Base-by-base conservation (phyloP, 257 asterid species). In the Sherardia arvensis region DNA sequence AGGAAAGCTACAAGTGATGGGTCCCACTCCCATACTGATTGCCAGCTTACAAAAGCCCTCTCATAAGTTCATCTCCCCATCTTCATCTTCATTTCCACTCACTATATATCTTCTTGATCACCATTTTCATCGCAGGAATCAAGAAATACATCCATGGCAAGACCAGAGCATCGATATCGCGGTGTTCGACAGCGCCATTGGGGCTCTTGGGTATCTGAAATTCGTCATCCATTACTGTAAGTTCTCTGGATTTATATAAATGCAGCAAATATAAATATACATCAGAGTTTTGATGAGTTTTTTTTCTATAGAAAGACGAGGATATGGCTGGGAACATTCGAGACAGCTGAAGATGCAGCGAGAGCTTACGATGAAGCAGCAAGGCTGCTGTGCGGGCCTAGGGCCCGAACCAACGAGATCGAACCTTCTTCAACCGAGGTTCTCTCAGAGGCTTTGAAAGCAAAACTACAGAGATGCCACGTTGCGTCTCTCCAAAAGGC, bases 181-280 rank as follows among this genome's bases (percentile, higher is more conserved):
- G 96, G 96, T 12, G 94, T 87, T 59, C 85, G 96, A 23, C 96
- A 87, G 38, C 78, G 96, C 10, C 96, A 81, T 28, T 85, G 94
- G 96, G 96, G 96, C 27, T 87, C 95, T 36, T 87, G 96, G 96
- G 94, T 85, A 26, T 83, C 96, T 20, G 96, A 87, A 79, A 87
- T 87, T 62, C 96, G 94, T 14, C 96, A 85, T 59, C 96, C 96
- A 47, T 61, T 84, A 30, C 57, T 87, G 96, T 85, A 80, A 77
- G 68, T 21, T 17, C 55, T 26, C 69, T 64, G n/a, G n/a, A n/a
- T n/a, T n/a, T n/a, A n/a, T n/a, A n/a, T n/a, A n/a, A n/a, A n/a
- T n/a, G n/a, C n/a, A n/a, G n/a, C 9, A 11, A 8, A 11, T 33
- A 7, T 33, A 33, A 34, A 34, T 12, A 6, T 34, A 34, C 43